Evolutionary conservation across 2,329 filamentous ascomycete species (phyloP).

Genomic region (Fusarium tricinctum): DNA sequence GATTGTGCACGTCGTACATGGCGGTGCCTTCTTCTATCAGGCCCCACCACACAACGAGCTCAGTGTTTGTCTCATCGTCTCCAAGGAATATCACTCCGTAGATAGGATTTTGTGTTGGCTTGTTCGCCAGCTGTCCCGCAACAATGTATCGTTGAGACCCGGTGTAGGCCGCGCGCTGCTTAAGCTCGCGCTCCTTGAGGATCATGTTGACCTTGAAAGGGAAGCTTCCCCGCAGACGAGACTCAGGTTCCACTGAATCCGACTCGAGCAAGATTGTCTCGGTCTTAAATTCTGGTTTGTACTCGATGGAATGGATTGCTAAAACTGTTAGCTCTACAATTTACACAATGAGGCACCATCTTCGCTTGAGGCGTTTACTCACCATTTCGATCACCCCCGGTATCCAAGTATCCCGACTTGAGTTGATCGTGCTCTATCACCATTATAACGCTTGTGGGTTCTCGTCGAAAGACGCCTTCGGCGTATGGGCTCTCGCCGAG

Average conservation of each 20-base stretch:
- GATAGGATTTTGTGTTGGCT: conserved; percentile 47
- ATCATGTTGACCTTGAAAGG: conserved; percentile 47
- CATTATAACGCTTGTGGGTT: conserved; percentile 47
- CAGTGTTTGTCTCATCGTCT: conserved; percentile 42
- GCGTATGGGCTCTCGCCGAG: conserved; percentile 44
- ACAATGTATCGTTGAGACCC: conserved; percentile 47
- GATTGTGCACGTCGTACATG: conserved; percentile 48
- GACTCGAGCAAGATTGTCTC: conserved; percentile 47
- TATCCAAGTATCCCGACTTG: conserved; percentile 44
- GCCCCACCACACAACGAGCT: conserved; percentile 50
- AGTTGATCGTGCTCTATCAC: conserved; percentile 46
- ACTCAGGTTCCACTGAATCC: conserved; percentile 41
- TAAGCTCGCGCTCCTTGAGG: conserved; percentile 39
- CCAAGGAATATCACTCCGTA: conserved; percentile 48
- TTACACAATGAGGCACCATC: background rate
- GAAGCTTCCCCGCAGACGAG: conserved; percentile 45
- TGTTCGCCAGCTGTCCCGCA: conserved; percentile 40
- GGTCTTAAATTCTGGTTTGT: conserved; percentile 48
- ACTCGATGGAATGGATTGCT: conserved; percentile 48
- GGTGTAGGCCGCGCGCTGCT: conserved; percentile 48
- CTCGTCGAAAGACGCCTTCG: conserved; percentile 39
- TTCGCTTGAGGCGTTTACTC: conserved; percentile 4
- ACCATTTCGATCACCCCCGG: conserved; percentile 37
- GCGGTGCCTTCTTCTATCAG: conserved; percentile 47
- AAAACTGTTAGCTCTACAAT: conserved; percentile 21